Conservation (phyloP, 805 yeast genomes). For the Metschnikowia dekortorum region DNA sequence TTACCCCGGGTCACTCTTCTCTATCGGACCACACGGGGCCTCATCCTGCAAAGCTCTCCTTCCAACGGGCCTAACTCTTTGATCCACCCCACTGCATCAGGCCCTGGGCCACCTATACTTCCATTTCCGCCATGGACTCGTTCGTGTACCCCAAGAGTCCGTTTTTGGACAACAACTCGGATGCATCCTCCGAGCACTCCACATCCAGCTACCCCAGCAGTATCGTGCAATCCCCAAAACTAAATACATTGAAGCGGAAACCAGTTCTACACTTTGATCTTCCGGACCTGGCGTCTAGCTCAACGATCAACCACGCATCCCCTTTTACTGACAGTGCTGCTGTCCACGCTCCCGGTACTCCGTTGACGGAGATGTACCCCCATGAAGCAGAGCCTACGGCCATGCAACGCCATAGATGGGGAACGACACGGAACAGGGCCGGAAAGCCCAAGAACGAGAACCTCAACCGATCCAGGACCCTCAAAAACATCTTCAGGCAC, state of each 20-base stretch:
- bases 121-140: conserved; percentile 9
- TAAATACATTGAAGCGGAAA: conserved; percentile 14
- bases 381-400: conserved; percentile 28
- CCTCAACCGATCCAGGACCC: conserved; percentile 55
- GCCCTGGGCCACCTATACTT: not conserved
- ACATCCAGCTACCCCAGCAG: conserved; percentile 5
- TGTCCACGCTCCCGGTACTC: conserved; percentile 11
- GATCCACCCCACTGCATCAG: not conserved
- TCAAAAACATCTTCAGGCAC: conserved; percentile 38
- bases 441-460: conserved; percentile 54
- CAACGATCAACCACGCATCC: conserved; percentile 16
- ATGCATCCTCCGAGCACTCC: conserved; percentile 7
- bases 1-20: not conserved
- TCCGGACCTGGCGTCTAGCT: conserved; percentile 15
- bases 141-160: conserved; percentile 17
- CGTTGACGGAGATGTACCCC: conserved; percentile 10
- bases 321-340: conserved; percentile 27
- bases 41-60: not conserved
- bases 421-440: conserved; percentile 73
- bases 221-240: conserved; percentile 18
- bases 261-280: conserved; percentile 30
- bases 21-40: not conserved
- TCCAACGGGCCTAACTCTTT: not conserved
- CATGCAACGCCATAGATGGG: conserved; percentile 86
- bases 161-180: conserved; percentile 13